Evolutionary conservation across 1,139 yeast genomes (phyloP), one percentile per base, ranked within the genome.

Genomic region (Hanseniaspora sp.): DNA sequence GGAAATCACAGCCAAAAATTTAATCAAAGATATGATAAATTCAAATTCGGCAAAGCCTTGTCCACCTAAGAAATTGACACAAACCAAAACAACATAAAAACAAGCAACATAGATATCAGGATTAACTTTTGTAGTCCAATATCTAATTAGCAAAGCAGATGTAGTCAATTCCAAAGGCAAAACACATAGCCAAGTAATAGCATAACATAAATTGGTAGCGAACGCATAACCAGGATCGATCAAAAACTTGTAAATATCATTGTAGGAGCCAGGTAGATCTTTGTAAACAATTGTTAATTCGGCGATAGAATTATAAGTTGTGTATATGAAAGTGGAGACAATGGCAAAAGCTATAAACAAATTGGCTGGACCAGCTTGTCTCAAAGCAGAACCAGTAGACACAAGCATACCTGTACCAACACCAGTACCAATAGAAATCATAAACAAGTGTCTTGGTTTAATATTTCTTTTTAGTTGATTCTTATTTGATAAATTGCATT

Each of bases 341-440:
- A 82, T 69, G 53, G 78, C 77, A 64, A 82, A 85, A 56, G 88
- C 88, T 56, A 82, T 76, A 45, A 86, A 67, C 45, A 86, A 70
- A 54, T 86, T 84, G 6, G 85, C 92, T 3, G 95, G 95, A 38
- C 96, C 95, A 55, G 95, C 95, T 35, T 75, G 71, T 49, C 71
- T 66, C 60, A 86, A 71, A 1, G 88, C 78, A 17, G 74, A 70
- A 49, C 94, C 95, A 31, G 84, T 76, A 57, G 95, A 95, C 44
- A 86, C 82, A 58, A 80, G 74, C 52, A 83, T 68, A 55, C 92
- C 92, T 3, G 86, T 81, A 69, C 95, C 95, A 56, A 86, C 83
- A 59, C 90, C 83, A 28, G 94, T 86, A 17, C 94, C 95, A 53
- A 86, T 74, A 41, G 95, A 86, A 59, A 86, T 84, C 83, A 83